Evolutionary conservation across 129 eudicot species (phyloP).

Genomic region (Tagetes patula): DNA sequence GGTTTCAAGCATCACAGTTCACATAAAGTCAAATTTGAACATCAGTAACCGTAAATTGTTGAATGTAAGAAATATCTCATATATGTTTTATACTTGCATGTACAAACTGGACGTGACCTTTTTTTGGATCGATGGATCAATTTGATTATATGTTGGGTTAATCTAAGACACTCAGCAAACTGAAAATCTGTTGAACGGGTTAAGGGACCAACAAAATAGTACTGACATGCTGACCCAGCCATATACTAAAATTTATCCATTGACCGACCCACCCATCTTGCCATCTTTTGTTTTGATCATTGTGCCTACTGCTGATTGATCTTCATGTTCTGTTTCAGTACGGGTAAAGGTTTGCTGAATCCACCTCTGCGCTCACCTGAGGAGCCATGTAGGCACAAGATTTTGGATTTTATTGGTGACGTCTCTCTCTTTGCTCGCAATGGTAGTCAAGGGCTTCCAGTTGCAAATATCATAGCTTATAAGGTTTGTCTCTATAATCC

Average conservation of each 20-base stretch:
- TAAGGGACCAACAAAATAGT: background rate
- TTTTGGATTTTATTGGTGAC: slow-evolving; percentile 92
- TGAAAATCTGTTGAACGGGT: background rate
- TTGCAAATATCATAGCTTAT: slow-evolving; percentile 75
- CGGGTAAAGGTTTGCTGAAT: slow-evolving; percentile 75
- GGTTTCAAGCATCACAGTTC: background rate
- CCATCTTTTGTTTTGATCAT: background rate
- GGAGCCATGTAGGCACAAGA: slow-evolving; percentile 92
- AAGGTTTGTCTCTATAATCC: slow-evolving; percentile 48
- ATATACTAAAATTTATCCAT: background rate
- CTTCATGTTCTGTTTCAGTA: slow-evolving; percentile 38
- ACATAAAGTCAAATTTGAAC: background rate
- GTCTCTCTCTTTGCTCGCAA: slow-evolving; percentile 68
- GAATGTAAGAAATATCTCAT: background rate
- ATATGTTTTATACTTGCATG: background rate
- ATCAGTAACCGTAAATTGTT: background rate
- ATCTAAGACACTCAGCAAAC: too few species aligned
- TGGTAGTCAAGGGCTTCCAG: slow-evolving; percentile 92
- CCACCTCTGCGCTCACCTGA: slow-evolving; percentile 73
- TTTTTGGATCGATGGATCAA: background rate
- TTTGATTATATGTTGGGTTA: background rate
- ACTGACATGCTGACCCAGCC: background rate
- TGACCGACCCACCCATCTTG: background rate
- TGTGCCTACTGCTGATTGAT: slow-evolving; percentile 20
- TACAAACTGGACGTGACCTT: slow-evolving; percentile 13